phyloP scores from a whole-genome alignment of 2,329 filamentous ascomycete genomes.

The Pseudofabraea citricarpa region DNA sequence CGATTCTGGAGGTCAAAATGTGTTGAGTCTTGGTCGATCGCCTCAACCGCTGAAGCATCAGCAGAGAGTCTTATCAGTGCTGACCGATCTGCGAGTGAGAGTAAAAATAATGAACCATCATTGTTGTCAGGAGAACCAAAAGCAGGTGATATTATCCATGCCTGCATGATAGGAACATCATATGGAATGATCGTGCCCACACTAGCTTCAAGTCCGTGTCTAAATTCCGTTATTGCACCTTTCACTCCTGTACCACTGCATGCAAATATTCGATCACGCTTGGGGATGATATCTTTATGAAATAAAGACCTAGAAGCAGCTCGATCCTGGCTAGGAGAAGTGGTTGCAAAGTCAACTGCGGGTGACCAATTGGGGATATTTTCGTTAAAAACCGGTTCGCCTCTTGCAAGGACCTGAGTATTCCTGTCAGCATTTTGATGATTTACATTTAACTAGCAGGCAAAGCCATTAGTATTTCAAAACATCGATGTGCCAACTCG shows the following conservation, averaged over 20 bases:
- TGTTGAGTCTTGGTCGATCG: slow-evolving; percentile 35
- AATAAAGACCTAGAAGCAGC: slow-evolving; percentile 13
- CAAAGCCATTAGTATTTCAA: too few relatives aligned
- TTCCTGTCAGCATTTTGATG: not conserved
- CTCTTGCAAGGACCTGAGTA: slow-evolving; percentile 48
- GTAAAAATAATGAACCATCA: slow-evolving; percentile 20
- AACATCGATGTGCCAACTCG: too few relatives aligned
- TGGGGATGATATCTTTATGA: slow-evolving; percentile 19
- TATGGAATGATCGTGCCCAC: slow-evolving; percentile 55
- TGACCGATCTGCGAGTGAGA: slow-evolving; percentile 23
- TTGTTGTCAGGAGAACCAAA: slow-evolving; percentile 7
- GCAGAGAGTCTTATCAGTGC: slow-evolving; percentile 38
- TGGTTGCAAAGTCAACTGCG: slow-evolving; percentile 35
- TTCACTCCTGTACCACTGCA: slow-evolving; percentile 59
- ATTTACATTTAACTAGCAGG: too few relatives aligned
- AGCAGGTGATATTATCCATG: slow-evolving; percentile 44
- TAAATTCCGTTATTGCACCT: slow-evolving; percentile 63
- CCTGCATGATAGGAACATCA: slow-evolving; percentile 41
- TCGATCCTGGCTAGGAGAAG: slow-evolving; percentile 24
- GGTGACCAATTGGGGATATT: slow-evolving; percentile 59
- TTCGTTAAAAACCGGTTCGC: slow-evolving; percentile 49
- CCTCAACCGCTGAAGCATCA: slow-evolving; percentile 41
- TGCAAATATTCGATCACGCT: slow-evolving; percentile 58
- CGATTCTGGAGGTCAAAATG: slow-evolving; percentile 47
- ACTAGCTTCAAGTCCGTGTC: slow-evolving; percentile 64